phyloP scores from a whole-genome alignment of 2,329 filamentous ascomycete species.

The Curvularia eragrostidis region DNA sequence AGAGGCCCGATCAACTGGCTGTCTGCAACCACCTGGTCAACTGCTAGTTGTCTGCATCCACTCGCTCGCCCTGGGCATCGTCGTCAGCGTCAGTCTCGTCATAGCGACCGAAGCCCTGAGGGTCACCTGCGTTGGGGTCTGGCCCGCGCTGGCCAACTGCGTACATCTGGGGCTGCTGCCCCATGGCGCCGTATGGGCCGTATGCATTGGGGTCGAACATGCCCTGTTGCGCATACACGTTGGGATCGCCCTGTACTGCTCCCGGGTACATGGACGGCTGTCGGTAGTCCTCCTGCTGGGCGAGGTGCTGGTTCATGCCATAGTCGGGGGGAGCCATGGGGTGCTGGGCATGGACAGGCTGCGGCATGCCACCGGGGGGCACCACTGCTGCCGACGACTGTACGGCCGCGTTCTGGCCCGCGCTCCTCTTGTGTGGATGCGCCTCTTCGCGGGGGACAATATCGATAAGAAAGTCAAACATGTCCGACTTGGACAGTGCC shows the following conservation, averaged over 20 bases:
- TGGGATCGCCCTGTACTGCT: slow-evolving; percentile 76
- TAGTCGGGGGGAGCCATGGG: slow-evolving; percentile 64
- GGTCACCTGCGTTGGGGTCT: slow-evolving; percentile 48
- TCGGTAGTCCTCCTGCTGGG: slow-evolving; percentile 72
- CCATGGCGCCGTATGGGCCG: slow-evolving; percentile 72
- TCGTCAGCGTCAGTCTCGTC: slow-evolving; percentile 50
- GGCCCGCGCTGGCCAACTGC: slow-evolving; percentile 49
- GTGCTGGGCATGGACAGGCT: slow-evolving; percentile 56
- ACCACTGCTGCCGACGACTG: slow-evolving; percentile 51
- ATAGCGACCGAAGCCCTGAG: slow-evolving; percentile 47
- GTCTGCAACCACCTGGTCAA: background rate
- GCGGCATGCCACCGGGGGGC: slow-evolving; percentile 47
- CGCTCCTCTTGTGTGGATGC: slow-evolving; percentile 75
- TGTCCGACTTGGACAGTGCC: slow-evolving; percentile 94
- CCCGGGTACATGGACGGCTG: slow-evolving; percentile 82
- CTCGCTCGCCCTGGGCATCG: slow-evolving; percentile 50
- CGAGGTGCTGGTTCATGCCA: slow-evolving; percentile 65
- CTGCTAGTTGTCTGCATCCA: slow-evolving; percentile 45
- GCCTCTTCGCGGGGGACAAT: slow-evolving; percentile 97
- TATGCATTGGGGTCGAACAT: slow-evolving; percentile 93
- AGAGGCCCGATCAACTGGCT: background rate
- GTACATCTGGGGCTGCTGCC: slow-evolving; percentile 70
- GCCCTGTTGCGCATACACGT: slow-evolving; percentile 76
- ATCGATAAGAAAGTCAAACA: slow-evolving; percentile 99
- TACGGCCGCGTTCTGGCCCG: slow-evolving; percentile 48